These are phyloP conservation scores for Cercospora sp. DNA, from an alignment of 2,329 filamentous ascomycete genomes.

Conservation along the genomic window DNA sequence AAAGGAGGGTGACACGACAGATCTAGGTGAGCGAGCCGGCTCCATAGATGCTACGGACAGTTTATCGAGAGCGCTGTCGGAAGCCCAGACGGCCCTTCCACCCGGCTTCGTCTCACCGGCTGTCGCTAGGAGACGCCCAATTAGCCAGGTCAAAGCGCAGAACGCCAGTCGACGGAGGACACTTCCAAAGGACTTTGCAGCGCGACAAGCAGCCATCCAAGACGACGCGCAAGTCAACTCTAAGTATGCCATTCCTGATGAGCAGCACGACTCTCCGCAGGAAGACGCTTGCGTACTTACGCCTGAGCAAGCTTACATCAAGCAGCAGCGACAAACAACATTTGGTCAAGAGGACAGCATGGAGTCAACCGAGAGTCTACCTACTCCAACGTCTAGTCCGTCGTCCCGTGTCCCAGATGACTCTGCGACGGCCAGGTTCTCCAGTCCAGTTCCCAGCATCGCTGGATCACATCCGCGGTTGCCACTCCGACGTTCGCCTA, in stretches of 20 bases:
- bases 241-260: not conserved
- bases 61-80: not conserved
- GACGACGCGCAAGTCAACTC: not conserved
- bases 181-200: conserved; percentile 34
- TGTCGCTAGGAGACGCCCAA: conserved; percentile 26
- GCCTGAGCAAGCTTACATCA: conserved; percentile 9
- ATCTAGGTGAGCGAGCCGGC: not conserved
- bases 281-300: not conserved
- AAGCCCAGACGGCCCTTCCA: conserved; percentile 24
- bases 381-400: not conserved
- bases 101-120: conserved; percentile 39
- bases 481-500: conserved; percentile 31
- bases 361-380: not conserved
- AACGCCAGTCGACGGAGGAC: conserved; percentile 32
- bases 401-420: not conserved
- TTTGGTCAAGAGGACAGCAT: not conserved
- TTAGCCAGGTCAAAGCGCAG: conserved; percentile 25
- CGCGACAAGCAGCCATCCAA: conserved; percentile 5
- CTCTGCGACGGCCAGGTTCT: conserved; percentile 16
- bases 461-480: conserved; percentile 26
- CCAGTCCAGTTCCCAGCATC: conserved; percentile 27
- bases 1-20: not conserved
- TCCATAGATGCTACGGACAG: not conserved
- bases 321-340: conserved; percentile 4
- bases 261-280: not conserved